A percentile compares a stretch with the other conserved stretches of the same genome.
Evolutionary conservation across 2,329 filamentous ascomycete genomes (phyloP).

Genomic region (Calonectria hongkongensis): DNA sequence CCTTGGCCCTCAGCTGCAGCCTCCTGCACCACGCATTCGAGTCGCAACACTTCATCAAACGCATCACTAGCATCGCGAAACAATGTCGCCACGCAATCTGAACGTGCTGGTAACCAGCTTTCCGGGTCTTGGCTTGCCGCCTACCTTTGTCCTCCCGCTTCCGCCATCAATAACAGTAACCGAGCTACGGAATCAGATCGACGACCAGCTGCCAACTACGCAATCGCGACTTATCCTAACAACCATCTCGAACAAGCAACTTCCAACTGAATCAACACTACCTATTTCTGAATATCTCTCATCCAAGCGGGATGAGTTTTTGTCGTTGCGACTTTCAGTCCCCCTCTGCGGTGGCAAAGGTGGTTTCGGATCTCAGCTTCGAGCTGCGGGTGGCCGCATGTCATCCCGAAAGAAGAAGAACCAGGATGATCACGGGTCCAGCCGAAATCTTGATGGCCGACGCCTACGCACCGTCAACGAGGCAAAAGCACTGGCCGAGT

Average conservation of each 20-base stretch:
- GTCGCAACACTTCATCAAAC: slow-evolving; percentile 1
- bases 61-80: slow-evolving; percentile 17
- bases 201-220: slow-evolving; percentile 75
- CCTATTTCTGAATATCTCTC: slow-evolving; percentile 79
- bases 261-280: slow-evolving; percentile 72
- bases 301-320: slow-evolving; percentile 76
- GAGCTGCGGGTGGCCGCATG: slow-evolving; percentile 98
- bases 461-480: slow-evolving; percentile 94
- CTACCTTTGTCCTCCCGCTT: slow-evolving; percentile 88
- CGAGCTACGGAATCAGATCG: slow-evolving; percentile 79
- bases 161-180: slow-evolving; percentile 78
- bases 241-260: slow-evolving; percentile 84
- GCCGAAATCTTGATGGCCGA: slow-evolving; percentile 93
- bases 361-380: slow-evolving; percentile 97
- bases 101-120: slow-evolving; percentile 93
- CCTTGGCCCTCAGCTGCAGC: background rate
- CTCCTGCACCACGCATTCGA: slow-evolving; percentile 6
- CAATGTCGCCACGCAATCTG: slow-evolving; percentile 76
- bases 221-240: slow-evolving; percentile 83
- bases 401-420: slow-evolving; percentile 93
- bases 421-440: slow-evolving; percentile 91
- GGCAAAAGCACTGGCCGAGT: slow-evolving; percentile 95
- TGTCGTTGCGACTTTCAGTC: slow-evolving; percentile 87
- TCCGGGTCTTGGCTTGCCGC: slow-evolving; percentile 85
- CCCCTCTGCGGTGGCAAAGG: slow-evolving; percentile 95